Evolutionary conservation across 2,329 filamentous ascomycete species (phyloP), one percentile per base, ranked within the genome.

Genomic region (Xylaria sp.): DNA sequence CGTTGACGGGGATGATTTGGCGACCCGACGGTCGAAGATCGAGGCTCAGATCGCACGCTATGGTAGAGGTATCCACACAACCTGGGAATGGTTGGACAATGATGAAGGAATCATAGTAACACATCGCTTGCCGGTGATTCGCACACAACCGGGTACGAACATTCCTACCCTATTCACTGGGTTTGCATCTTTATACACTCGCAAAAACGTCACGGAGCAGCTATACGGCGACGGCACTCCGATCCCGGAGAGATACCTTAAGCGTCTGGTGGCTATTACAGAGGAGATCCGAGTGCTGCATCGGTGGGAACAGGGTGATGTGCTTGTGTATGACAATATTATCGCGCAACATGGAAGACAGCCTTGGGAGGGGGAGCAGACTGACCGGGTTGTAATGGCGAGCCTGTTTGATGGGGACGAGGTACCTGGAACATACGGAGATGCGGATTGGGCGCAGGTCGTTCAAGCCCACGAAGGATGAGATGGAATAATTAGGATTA

Each of bases 41-140:
- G 83, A 85, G 68, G 79, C 79, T 1, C 83, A 85, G 74, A 85
- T 85, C 67, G 72, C 72, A 7, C 77, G 83, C 5, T 84, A 85
- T 66, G 81, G 79, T 0, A 72, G 83, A 9, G 82, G 79, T 1
- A 72, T 80, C 50, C 71, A 83, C 70, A 85, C 83, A 0, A 83
- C 80, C 0, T 85, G 81, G 79, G 79, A 83, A 65, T 85, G 83
- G 82, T 75, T 72, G 0, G 79, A 82, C 63, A 78, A 82, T 58
- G 79, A 83, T 65, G 79, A 82, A 59, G 79, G 79, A 6, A 55
- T 83, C 27, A 71, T 81, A 29, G 63, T 84, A 51, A 82, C 81
- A 33, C 83, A 85, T 72, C 76, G 76, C 22, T 73, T 85, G 3
- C 82, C 83, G 5, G 82, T 76, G 0, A 79, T 85, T 59, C 80